Percentiles rank a stretch among this genome's conserved stretches.
Evolutionary conservation across 1,139 yeast genomes (phyloP).

Genomic region (Suhomyces guaymorum): DNA sequence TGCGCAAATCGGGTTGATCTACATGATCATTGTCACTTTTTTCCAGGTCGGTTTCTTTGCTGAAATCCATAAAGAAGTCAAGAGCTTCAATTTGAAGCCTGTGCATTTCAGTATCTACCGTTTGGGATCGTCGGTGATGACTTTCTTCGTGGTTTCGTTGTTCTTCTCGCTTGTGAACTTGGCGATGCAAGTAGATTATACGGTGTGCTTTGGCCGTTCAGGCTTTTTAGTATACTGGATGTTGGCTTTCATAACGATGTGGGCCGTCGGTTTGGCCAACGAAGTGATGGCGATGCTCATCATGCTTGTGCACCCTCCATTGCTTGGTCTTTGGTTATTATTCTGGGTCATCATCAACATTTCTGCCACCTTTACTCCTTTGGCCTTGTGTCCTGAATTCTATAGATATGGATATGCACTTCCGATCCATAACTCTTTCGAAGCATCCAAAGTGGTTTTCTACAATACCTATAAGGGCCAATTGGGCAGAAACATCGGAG

Average conservation of each 20-base stretch:
- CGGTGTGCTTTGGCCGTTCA: constrained; percentile 38
- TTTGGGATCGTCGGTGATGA: constrained; percentile 27
- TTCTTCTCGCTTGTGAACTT: constrained; percentile 42
- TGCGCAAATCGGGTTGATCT: constrained; percentile 73
- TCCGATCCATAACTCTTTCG: constrained; percentile 64
- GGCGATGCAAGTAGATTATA: constrained; percentile 46
- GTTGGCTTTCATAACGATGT: constrained; percentile 43
- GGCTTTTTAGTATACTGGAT: constrained; percentile 51
- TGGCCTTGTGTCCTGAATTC: constrained; percentile 53
- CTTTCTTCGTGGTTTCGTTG: constrained; percentile 40
- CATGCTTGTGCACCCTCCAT: constrained; percentile 37
- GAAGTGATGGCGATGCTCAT: constrained; percentile 40
- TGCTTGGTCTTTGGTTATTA: constrained; percentile 58
- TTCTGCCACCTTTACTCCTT: constrained; percentile 61
- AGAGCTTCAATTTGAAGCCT: constrained; percentile 27
- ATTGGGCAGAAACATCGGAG: constrained; percentile 59
- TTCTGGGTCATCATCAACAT: constrained; percentile 62
- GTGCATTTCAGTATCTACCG: constrained; percentile 36
- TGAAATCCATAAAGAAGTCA: constrained; percentile 15
- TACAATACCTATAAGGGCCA: constrained; percentile 56
- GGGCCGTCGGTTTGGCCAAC: constrained; percentile 44
- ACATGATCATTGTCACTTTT: constrained; percentile 65
- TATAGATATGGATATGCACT: constrained; percentile 65
- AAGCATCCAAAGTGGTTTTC: constrained; percentile 56
- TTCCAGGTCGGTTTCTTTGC: constrained; percentile 25